Evolutionary conservation across 495 filamentous ascomycete species (phyloP).

Genomic region (Penicillium goetzii): DNA sequence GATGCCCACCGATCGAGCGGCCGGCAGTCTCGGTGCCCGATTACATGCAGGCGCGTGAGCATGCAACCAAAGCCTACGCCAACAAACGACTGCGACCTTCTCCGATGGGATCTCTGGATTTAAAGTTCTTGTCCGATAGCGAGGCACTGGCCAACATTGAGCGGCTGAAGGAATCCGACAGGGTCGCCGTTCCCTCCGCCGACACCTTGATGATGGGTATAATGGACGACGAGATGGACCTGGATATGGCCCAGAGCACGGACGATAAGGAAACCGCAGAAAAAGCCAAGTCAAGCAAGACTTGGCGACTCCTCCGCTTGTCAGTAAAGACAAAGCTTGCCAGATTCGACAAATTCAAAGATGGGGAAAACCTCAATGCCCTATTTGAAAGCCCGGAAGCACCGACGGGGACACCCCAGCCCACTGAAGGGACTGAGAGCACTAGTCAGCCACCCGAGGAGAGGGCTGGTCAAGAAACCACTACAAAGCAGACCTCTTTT

Average conservation of each 20-base stretch:
- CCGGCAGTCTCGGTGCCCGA: constrained; percentile 66
- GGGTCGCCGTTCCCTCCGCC: constrained; percentile 54
- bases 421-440: constrained; percentile 28
- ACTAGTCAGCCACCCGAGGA: constrained; percentile 28
- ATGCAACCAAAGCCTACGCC: constrained; percentile 64
- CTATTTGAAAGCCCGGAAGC: constrained; percentile 51
- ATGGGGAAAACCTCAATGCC: constrained; percentile 66
- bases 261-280: constrained; percentile 68
- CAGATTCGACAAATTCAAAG: constrained; percentile 83
- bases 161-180: constrained; percentile 59
- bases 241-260: constrained; percentile 74
- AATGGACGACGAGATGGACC: constrained; percentile 73
- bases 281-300: constrained; percentile 78
- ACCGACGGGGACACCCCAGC: constrained; percentile 34
- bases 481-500: constrained; percentile 24
- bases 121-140: constrained; percentile 75
- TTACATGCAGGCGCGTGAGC: constrained; percentile 65
- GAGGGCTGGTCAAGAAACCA: constrained; percentile 20
- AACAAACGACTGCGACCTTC: constrained; percentile 67
- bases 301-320: constrained; percentile 83
- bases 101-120: constrained; percentile 70
- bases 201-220: constrained; percentile 66
- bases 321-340: constrained; percentile 71
- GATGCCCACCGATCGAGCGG: constrained; percentile 81
- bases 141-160: constrained; percentile 57